Conservation (phyloP, 1,139 yeast species). For the Nadsonia starkeyi-henricii region DNA sequence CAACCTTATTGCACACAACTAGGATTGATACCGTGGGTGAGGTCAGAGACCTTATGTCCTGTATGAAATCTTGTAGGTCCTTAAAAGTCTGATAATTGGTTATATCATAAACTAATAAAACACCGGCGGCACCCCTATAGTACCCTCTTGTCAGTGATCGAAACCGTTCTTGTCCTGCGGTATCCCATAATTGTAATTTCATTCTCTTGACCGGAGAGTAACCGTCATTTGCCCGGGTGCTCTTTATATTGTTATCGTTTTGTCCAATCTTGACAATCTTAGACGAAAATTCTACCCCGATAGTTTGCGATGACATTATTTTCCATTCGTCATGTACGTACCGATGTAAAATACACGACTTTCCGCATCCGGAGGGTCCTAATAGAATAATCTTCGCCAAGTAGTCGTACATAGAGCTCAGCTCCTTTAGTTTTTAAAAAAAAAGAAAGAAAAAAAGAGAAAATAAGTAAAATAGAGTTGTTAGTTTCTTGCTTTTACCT, state of each 20-base stretch:
- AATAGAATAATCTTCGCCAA: constrained; percentile 31
- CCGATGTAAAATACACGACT: constrained; percentile 31
- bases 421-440: not conserved
- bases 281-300: constrained; percentile 38
- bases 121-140: constrained; percentile 72
- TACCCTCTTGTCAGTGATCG: constrained; percentile 63
- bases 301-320: constrained; percentile 29
- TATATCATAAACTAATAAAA: constrained; percentile 60
- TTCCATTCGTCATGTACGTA: constrained; percentile 29
- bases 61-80: constrained; percentile 32
- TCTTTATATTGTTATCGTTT: constrained; percentile 11
- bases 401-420: constrained; percentile 25
- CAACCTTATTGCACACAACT: constrained; percentile 37
- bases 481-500: too few relatives aligned
- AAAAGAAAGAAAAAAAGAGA: too few relatives aligned
- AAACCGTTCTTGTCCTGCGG: constrained; percentile 83
- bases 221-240: constrained; percentile 34
- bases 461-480: too few relatives aligned
- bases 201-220: constrained; percentile 55
- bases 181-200: constrained; percentile 33
- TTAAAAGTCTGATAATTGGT: constrained; percentile 41
- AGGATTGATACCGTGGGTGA: constrained; percentile 29
- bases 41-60: constrained; percentile 35
- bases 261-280: constrained; percentile 28
- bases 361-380: constrained; percentile 35